Base-by-base conservation (phyloP, 202 grass and related monocot species). In the Panicum virgatum region DNA sequence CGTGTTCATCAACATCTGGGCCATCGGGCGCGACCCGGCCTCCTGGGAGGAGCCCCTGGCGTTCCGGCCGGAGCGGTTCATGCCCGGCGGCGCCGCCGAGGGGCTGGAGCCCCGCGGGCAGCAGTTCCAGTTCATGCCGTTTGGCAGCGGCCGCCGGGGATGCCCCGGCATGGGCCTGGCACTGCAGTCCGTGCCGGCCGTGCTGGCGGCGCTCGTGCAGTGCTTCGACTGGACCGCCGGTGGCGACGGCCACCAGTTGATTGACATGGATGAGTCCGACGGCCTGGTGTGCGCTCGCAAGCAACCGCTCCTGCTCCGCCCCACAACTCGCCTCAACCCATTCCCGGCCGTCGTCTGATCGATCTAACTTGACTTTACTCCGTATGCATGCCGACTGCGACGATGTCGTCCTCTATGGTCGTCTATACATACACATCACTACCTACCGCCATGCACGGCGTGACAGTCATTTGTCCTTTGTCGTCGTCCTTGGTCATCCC, bases 131-230 rank as follows among this genome's bases (percentile, higher is more conserved):
- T 77, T 88, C 40, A 82, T 94, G 61, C 92, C 92, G 0, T 94
- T 94, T 27, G 89, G 92, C 9, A 94, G 92, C 15, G 92, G 92
- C 0, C 83, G 89, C 16, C 80, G 87, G 20, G 89, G 92, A 0
- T 94, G 92, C 60, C 92, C 92, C 0, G 92, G 92, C 39, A 88
- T 94, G 87, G 88, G 83, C 11, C 77, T 94, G 0, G 92, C 92
- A 9, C 58, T 92, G 43, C 92, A 94, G 85, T 91, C 84, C 8
- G 87, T 91, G 68, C 89, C 87, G 0, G 84, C 77, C 7, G 73
- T 88, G 8, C 69, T 90, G 14, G 92, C 89, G 0, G 87, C 84
- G 20, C 66, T 94, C 1, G 53, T 94, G 22, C 92, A 94, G 69
- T 89, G 92, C 84, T 94, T 94, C 70, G 36, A 90, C 14, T 94